Percentiles rank a stretch among this genome's conserved stretches.
Evolutionary conservation across 192 early-diverging fungal species (phyloP).

Genomic region (Coemansia sp.): DNA sequence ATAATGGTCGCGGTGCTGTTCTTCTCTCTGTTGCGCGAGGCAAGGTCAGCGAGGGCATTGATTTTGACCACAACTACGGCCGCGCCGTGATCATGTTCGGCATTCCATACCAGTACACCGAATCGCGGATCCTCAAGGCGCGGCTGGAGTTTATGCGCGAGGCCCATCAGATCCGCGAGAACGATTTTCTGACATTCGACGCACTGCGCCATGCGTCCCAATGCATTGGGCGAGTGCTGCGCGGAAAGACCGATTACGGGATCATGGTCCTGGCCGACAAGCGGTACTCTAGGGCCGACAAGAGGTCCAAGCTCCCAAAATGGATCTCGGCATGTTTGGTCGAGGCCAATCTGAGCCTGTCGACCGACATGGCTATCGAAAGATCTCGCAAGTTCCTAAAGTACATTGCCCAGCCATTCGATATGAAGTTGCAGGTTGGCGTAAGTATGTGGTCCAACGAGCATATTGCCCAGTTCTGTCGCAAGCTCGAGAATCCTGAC

Average conservation of each 20-base stretch:
- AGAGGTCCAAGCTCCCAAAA: conserved; percentile 92
- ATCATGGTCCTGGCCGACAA: conserved; percentile 99
- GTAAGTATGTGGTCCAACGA: conserved; percentile 84
- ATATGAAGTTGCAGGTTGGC: conserved; percentile 72
- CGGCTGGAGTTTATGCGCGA: conserved; percentile 94
- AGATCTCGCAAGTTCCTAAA: conserved; percentile 91
- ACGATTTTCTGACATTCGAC: conserved; percentile 99
- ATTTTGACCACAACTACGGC: conserved; percentile 99
- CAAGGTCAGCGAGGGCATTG: conserved; percentile 99
- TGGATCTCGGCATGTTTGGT: conserved; percentile 93
- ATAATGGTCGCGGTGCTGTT: conserved; percentile 98
- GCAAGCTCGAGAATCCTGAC: not conserved
- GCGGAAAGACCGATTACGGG: conserved; percentile 98
- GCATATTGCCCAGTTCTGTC: conserved; percentile 59
- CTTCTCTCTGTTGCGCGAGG: conserved; percentile 96
- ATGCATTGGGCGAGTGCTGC: conserved; percentile 94
- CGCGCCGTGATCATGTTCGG: conserved; percentile 99
- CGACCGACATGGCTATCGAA: conserved; percentile 95
- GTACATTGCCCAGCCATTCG: conserved; percentile 95
- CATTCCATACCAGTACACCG: conserved; percentile 99
- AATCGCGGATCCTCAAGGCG: conserved; percentile 91
- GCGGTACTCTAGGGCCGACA: conserved; percentile 92
- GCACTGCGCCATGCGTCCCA: conserved; percentile 99
- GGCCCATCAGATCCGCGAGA: conserved; percentile 91
- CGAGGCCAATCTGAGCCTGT: conserved; percentile 86